Conservation (phyloP, 345 rosid species). For the Boechera retrofracta region DNA sequence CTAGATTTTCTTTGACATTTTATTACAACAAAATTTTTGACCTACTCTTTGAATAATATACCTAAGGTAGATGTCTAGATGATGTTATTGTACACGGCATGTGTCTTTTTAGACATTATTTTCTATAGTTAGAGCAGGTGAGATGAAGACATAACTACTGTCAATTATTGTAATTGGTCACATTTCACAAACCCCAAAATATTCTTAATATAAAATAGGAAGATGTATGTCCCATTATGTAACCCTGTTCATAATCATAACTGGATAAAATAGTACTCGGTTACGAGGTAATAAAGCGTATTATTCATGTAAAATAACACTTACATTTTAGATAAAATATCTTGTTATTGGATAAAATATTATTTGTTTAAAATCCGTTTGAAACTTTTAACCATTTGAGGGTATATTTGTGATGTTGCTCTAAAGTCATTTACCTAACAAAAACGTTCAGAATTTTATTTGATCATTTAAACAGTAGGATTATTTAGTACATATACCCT, state of each 20-base stretch:
- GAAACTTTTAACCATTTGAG: no score
- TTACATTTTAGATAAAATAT: not conserved
- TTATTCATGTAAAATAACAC: no score
- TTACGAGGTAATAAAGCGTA: no score
- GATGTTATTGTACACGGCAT: constrained; percentile 35
- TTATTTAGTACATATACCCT: no score
- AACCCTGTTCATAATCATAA: not conserved
- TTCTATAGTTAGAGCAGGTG: constrained; percentile 42
- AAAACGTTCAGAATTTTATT: no score
- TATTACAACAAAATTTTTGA: not conserved
- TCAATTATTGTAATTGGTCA: constrained; percentile 37
- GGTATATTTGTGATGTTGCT: not conserved
- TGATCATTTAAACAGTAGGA: no score
- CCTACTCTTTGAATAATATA: constrained; percentile 40
- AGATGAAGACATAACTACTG: constrained; percentile 37
- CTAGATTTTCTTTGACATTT: not conserved
- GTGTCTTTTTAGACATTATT: constrained; percentile 30
- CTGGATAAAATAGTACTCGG: no score
- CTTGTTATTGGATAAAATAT: no score
- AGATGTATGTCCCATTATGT: constrained; percentile 1
- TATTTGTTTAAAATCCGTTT: no score
- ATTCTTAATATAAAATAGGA: not conserved
- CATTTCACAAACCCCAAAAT: constrained; percentile 21
- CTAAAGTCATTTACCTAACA: not conserved
- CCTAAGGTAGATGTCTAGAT: constrained; percentile 26